Percentiles rank a stretch among this genome's conserved stretches.
These are phyloP conservation scores for Scutellaria baicalensis DNA, from an alignment of 257 asterid species.

Conservation along the genomic window DNA sequence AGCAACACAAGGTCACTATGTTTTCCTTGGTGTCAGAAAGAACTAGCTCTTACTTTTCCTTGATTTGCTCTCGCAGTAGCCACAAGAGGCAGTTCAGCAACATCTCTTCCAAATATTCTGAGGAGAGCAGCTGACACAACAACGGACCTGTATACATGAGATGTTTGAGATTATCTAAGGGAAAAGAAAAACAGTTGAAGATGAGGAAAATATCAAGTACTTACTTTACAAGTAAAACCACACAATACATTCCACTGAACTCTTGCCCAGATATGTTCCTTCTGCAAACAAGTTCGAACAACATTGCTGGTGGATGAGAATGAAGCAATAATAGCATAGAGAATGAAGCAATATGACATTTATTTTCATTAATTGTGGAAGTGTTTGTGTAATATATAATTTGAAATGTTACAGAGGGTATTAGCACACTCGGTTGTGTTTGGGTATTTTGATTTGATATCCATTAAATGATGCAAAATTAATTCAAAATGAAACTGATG, in stretches of 20 bases:
- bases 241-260: slow-evolving; percentile 96
- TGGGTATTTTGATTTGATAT: too few species aligned
- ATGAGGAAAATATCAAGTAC: slow-evolving; percentile 17
- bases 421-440: background rate
- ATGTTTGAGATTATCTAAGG: background rate
- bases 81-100: slow-evolving; percentile 96
- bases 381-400: background rate
- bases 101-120: slow-evolving; percentile 82
- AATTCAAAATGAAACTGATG: too few species aligned
- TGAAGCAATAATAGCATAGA: background rate
- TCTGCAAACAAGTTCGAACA: slow-evolving; percentile 42
- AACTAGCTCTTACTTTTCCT: slow-evolving; percentile 66
- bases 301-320: background rate
- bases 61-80: slow-evolving; percentile 84
- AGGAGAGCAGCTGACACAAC: slow-evolving; percentile 96
- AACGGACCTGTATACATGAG: slow-evolving; percentile 52
- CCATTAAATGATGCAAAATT: too few species aligned
- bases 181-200: background rate
- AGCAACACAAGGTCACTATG: background rate
- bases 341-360: background rate
- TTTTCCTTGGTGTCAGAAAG: background rate
- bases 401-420: background rate
- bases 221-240: slow-evolving; percentile 80
- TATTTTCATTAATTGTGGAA: background rate
- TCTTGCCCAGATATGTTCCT: slow-evolving; percentile 98